These are phyloP conservation scores for Ophiocordyceps camponoti-leonardi DNA, from an alignment of 2,329 filamentous ascomycete species.

Conservation along the genomic window DNA sequence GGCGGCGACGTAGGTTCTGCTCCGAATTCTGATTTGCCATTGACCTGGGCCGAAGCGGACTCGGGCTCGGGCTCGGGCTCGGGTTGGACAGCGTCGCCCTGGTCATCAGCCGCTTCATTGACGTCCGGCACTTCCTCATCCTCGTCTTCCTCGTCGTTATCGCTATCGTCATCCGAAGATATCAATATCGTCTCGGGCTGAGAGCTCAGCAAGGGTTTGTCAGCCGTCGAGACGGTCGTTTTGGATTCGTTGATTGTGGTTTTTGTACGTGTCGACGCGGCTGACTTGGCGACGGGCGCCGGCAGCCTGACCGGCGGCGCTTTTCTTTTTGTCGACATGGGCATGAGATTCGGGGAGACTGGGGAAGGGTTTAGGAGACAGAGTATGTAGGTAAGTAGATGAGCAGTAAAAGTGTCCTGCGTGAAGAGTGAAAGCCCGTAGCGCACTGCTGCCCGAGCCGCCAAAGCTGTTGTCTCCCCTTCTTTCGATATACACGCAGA, in stretches of 20 bases:
- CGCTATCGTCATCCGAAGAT: constrained; percentile 35
- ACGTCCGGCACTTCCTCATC: constrained; percentile 9
- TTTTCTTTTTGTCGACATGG: constrained; percentile 46
- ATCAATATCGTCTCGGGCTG: constrained; percentile 34
- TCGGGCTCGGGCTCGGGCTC: constrained; percentile 4
- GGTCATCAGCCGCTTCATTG: constrained; percentile 1
- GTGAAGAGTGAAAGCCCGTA: too few species aligned
- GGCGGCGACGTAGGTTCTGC: constrained; percentile 41
- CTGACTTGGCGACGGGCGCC: constrained; percentile 33
- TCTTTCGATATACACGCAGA: too few species aligned
- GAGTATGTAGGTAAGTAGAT: too few species aligned
- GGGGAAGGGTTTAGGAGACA: too few species aligned
- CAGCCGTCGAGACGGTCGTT: constrained; percentile 28
- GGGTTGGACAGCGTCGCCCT: constrained; percentile 2
- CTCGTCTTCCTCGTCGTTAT: constrained; percentile 28
- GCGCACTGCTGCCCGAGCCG: too few species aligned
- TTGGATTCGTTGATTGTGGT: constrained; percentile 40
- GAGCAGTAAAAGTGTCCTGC: too few species aligned
- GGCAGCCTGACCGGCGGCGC: constrained; percentile 36
- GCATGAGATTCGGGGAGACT: constrained; percentile 2
- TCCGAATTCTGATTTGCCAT: constrained; percentile 21
- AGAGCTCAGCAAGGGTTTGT: constrained; percentile 20
- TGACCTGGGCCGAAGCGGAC: constrained; percentile 5
- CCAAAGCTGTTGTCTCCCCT: too few species aligned
- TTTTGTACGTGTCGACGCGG: constrained; percentile 31